Evolutionary conservation across 306 rosid species (phyloP), one percentile per base, ranked within the genome.

Genomic region (Corylus avellana): DNA sequence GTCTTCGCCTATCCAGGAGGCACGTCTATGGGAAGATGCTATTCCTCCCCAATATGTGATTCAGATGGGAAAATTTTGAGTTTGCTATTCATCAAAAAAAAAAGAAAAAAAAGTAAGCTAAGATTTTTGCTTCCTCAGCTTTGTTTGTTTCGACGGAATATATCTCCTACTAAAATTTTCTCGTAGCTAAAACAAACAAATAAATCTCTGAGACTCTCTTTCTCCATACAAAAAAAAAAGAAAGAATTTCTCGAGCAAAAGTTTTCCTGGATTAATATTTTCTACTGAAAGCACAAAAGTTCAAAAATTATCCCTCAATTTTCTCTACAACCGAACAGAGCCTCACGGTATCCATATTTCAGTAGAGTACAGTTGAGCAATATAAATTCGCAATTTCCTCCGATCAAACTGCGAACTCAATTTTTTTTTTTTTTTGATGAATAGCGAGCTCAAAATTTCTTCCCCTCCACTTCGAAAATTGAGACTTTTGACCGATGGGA

Each of bases 261-360:
- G 2, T 3, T 2, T 12, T 50, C 55, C 18, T 50, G 55, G 18
- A 50, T 50, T 50, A 50, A 50, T 50, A 50, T 4, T 50, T 50
- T 16, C 14, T 16, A 2, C 55, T 50, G 6, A 14, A 54, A 54
- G 22, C n/a, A 17, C 69, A 63, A 37, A 29, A 12, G 3, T 63
- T 32, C 9, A 62, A 62, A 62, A 62, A 27, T 12, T 1, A 7
- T 14, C 47, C 51, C 58, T 39, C 53, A 57, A 69, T 3, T 69
- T 75, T 78, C 63, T 83, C 70, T 5, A 42, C 44, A 20, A 57
- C 70, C 70, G 51, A 59, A 78, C 67, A 8, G 11, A 64, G 12
- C 13, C 29, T 47, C 44, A 12, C 16, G 25, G 0, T 10, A 12
- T 12, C 16, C 46, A 29, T 14, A 63, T 32, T 63, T 63, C 5